phyloP scores from a whole-genome alignment of 2,329 filamentous ascomycete species.

The Metarhizium album region DNA sequence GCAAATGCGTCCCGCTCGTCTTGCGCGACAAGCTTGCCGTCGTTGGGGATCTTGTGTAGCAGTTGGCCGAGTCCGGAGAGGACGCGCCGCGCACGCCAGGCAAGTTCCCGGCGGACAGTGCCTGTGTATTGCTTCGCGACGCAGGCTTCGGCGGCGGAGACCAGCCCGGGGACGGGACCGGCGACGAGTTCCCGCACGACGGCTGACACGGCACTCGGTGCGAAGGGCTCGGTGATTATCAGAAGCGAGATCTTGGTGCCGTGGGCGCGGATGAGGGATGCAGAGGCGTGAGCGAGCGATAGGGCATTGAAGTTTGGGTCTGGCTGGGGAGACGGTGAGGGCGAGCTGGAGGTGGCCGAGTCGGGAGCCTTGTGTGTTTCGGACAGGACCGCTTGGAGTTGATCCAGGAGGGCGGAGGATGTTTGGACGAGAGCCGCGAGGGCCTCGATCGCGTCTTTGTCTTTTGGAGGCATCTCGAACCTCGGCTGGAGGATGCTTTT shows the following conservation, averaged over 20 bases:
- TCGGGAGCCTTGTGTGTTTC: slow-evolving; percentile 24
- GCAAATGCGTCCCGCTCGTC: slow-evolving; percentile 13
- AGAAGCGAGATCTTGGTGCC: slow-evolving; percentile 81
- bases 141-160: slow-evolving; percentile 59
- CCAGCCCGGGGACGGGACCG: slow-evolving; percentile 63
- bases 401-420: slow-evolving; percentile 26
- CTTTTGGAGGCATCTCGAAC: slow-evolving; percentile 14
- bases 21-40: slow-evolving; percentile 41
- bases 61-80: slow-evolving; percentile 53
- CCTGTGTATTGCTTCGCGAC: slow-evolving; percentile 49
- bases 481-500: no score
- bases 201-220: slow-evolving; percentile 59
- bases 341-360: slow-evolving; percentile 9
- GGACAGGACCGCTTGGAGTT: slow-evolving; percentile 31
- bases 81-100: slow-evolving; percentile 45
- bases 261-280: slow-evolving; percentile 67
- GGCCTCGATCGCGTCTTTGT: slow-evolving; percentile 21
- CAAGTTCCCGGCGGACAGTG: slow-evolving; percentile 53
- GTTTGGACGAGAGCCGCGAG: slow-evolving; percentile 29
- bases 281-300: slow-evolving; percentile 58
- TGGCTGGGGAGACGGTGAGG: slow-evolving; percentile 6
- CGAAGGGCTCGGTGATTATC: slow-evolving; percentile 78
- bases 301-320: slow-evolving; percentile 43
- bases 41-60: slow-evolving; percentile 45
- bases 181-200: slow-evolving; percentile 63